Evolutionary conservation across 2,329 filamentous ascomycete genomes (phyloP), one percentile per base, ranked within the genome.

Genomic region (Diaporthe aspalathi): DNA sequence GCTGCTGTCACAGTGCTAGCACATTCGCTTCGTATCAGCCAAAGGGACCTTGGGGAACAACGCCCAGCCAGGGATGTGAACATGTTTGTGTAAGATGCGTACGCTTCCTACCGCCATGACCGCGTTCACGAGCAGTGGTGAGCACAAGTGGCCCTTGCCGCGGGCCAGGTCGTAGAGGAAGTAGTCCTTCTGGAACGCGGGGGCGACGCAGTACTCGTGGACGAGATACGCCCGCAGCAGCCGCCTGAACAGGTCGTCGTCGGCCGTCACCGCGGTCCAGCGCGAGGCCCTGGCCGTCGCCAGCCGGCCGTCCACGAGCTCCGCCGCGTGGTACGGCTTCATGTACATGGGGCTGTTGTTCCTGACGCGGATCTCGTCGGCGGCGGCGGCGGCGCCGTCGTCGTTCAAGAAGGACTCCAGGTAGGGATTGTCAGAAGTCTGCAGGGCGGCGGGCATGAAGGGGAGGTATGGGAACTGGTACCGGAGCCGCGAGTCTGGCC

Each of bases 361-460:
- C 9, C 17, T 2, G 20, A 4, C 17, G 11, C 11, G 20, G 11
- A 20, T 20, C 16, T 20, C 24, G 5, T 47, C 40, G 27, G 27
- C 40, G 27, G 38, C 20, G n/a, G n/a, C n/a, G n/a, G n/a, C n/a
- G n/a, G 20, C 12, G 9, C 40, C 27, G 17, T 27, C 57, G 12
- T 63, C 40, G 27, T 63, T 32, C 17, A 49, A 27, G 2, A 49
- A 5, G 27, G 40, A 63, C 43, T 49, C 57, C 24, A 63, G n/a
- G 16, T 63, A 63, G 20, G 57, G 57, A 49, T 63, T 63, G 57
- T 63, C 57, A 63, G 57, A 35, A 17, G 57, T 63, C 57, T 63
- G 57, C 27, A 63, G 20, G 20, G 40, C 17, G 12, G 27, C 57
- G 5, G 57, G 57, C 40, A 63, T 63, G 24, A 45, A 63, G 27